Evolutionary conservation across 2,329 filamentous ascomycete species (phyloP).

Genomic region (Fusarium guadeloupense): DNA sequence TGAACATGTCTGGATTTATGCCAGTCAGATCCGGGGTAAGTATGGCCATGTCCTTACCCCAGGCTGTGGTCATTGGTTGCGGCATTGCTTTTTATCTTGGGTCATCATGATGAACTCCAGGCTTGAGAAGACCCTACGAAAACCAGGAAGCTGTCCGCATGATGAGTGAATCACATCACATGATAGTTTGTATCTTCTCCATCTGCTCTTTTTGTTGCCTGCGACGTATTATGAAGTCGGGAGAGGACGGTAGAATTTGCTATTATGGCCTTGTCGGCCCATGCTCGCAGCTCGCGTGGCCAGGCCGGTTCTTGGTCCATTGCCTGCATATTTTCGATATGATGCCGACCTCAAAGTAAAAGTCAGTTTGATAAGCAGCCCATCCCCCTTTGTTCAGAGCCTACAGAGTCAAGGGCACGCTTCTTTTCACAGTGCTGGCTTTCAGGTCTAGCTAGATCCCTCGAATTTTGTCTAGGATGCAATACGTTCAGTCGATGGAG

Average conservation of each 20-base stretch:
- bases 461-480: neutral
- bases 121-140: constrained; percentile 17
- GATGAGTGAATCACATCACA: constrained; percentile 5
- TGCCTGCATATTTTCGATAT: neutral
- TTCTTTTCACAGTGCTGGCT: neutral
- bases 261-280: constrained; percentile 13
- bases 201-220: neutral
- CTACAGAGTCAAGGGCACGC: neutral
- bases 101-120: constrained; percentile 13
- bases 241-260: constrained; percentile 1
- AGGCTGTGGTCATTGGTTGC: constrained; percentile 15
- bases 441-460: neutral
- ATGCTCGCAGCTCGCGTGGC: constrained; percentile 12
- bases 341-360: neutral
- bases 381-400: neutral
- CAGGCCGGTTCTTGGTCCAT: constrained; percentile 1
- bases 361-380: neutral
- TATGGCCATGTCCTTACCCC: constrained; percentile 11
- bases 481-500: too few species aligned
- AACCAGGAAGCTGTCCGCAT: constrained; percentile 25
- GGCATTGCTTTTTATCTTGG: constrained; percentile 9
- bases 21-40: constrained; percentile 19
- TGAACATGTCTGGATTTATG: constrained; percentile 11
- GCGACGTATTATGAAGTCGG: neutral
- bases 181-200: constrained; percentile 5